These are phyloP conservation scores for Russula ochroleuca DNA, from an alignment of 768 basidiomycete genomes.

Conservation along the genomic window DNA sequence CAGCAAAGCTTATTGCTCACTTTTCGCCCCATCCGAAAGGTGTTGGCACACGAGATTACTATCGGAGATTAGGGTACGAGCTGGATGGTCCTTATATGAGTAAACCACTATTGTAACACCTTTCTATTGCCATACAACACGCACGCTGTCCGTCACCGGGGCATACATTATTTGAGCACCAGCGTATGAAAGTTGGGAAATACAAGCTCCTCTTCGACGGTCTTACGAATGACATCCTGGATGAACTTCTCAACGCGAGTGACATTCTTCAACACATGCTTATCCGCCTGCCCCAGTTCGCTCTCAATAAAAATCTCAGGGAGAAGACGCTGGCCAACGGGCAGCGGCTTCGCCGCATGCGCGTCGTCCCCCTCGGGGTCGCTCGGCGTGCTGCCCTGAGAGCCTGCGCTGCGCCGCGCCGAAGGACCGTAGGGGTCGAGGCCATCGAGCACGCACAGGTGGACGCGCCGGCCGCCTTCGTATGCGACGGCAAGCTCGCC, in stretches of 20 bases:
- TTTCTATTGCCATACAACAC: slow-evolving; percentile 9
- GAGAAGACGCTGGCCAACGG: slow-evolving; percentile 77
- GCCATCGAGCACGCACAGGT: slow-evolving; percentile 86
- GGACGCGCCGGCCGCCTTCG: slow-evolving; percentile 78
- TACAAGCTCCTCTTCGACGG: slow-evolving; percentile 91
- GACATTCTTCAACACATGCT: slow-evolving; percentile 93
- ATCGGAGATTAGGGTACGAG: slow-evolving; percentile 88
- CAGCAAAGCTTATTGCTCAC: background rate
- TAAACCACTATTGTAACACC: slow-evolving; percentile 57
- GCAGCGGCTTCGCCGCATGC: slow-evolving; percentile 59
- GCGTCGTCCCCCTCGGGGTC: slow-evolving; percentile 57
- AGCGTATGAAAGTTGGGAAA: slow-evolving; percentile 92
- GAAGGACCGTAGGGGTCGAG: slow-evolving; percentile 81
- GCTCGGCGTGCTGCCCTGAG: slow-evolving; percentile 49
- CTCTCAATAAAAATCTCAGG: slow-evolving; percentile 90
- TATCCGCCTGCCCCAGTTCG: slow-evolving; percentile 94
- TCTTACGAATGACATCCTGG: slow-evolving; percentile 91
- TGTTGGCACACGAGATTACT: slow-evolving; percentile 96
- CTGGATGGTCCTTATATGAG: slow-evolving; percentile 98
- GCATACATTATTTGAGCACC: slow-evolving; percentile 27
- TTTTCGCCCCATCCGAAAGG: slow-evolving; percentile 42
- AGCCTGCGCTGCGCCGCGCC: slow-evolving; percentile 34
- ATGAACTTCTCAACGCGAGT: slow-evolving; percentile 94
- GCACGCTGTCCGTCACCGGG: background rate
- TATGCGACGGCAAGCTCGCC: slow-evolving; percentile 91